A percentile compares a stretch with the other conserved stretches of the same genome.
Evolutionary conservation across 2,329 filamentous ascomycete genomes (phyloP).

Genomic region (Endoconidiophora polonica): DNA sequence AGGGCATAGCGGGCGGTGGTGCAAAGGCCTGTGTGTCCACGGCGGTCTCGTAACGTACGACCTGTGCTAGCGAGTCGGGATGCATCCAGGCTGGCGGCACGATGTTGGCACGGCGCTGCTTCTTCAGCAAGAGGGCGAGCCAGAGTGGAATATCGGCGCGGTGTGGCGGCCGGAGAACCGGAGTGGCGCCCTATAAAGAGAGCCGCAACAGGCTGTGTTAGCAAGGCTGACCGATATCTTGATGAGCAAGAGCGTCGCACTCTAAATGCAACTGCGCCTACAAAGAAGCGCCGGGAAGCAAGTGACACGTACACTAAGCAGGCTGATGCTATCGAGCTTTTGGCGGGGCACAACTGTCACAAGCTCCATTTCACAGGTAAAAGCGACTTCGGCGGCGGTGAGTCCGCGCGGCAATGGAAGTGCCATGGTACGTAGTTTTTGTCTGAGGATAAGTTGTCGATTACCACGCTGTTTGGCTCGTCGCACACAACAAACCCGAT

Average conservation of each 20-base stretch:
- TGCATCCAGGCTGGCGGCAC: conserved; percentile 80
- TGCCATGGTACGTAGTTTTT: conserved; percentile 24
- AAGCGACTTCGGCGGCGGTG: conserved; percentile 75
- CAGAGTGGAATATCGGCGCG: conserved; percentile 70
- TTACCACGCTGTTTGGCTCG: neutral
- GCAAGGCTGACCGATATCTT: neutral
- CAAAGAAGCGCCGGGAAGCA: conserved; percentile 11
- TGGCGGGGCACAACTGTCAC: conserved; percentile 87
- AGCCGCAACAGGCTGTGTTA: conserved; percentile 13
- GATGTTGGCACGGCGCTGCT: conserved; percentile 86
- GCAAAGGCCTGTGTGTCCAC: conserved; percentile 57
- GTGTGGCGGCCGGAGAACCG: conserved; percentile 62
- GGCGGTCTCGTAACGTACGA: conserved; percentile 68
- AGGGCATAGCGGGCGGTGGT: conserved; percentile 47
- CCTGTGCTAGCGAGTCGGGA: conserved; percentile 53
- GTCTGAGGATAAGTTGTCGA: neutral
- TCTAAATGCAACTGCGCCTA: neutral
- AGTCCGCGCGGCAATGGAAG: conserved; percentile 37
- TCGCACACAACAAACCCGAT: neutral
- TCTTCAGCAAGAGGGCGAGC: conserved; percentile 89
- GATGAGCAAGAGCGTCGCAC: neutral
- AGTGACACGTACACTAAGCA: conserved; percentile 57
- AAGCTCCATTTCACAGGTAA: conserved; percentile 93
- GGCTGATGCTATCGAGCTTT: conserved; percentile 65
- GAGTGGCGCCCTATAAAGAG: conserved; percentile 52